These are phyloP conservation scores for Monosporozyma yasuniensis DNA, from an alignment of 805 yeast genomes.

Conservation along the genomic window DNA sequence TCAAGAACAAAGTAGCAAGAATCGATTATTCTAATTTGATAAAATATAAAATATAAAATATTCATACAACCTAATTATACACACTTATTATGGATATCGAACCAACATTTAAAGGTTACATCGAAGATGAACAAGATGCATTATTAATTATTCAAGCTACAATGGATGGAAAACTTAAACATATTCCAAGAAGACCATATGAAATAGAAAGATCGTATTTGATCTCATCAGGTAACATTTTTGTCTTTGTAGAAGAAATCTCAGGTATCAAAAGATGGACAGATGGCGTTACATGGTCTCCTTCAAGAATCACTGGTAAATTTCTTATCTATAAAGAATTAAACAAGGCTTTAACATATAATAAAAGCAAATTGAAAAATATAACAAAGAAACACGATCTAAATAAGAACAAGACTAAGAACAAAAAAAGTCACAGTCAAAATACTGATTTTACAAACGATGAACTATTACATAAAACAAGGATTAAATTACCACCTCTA, in stretches of 20 bases:
- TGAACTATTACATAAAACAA: slow-evolving; percentile 3
- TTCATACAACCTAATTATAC: background rate
- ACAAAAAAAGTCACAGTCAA: background rate
- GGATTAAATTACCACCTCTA: slow-evolving; percentile 12
- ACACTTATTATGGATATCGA: slow-evolving; percentile 22
- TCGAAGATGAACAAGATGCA: slow-evolving; percentile 78
- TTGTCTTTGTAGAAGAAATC: slow-evolving; percentile 74
- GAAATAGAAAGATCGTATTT: slow-evolving; percentile 62
- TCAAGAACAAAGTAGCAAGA: no score
- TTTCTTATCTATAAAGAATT: slow-evolving; percentile 74
- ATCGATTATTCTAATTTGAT: no score
- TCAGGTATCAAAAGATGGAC: slow-evolving; percentile 93
- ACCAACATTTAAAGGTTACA: slow-evolving; percentile 68
- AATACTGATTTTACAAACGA: background rate
- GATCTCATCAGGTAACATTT: slow-evolving; percentile 69
- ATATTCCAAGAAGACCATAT: slow-evolving; percentile 71
- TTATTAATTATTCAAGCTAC: slow-evolving; percentile 74
- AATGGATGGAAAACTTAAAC: slow-evolving; percentile 46
- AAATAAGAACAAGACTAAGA: slow-evolving; percentile 28
- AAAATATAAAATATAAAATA: background rate
- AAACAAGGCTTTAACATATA: slow-evolving; percentile 5
- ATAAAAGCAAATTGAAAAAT: background rate
- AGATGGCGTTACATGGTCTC: slow-evolving; percentile 92
- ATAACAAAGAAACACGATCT: background rate
- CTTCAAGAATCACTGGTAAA: slow-evolving; percentile 78